Evolutionary conservation across 176 grass and related monocot species (phyloP).

Genomic region (Eleusine coracana): DNA sequence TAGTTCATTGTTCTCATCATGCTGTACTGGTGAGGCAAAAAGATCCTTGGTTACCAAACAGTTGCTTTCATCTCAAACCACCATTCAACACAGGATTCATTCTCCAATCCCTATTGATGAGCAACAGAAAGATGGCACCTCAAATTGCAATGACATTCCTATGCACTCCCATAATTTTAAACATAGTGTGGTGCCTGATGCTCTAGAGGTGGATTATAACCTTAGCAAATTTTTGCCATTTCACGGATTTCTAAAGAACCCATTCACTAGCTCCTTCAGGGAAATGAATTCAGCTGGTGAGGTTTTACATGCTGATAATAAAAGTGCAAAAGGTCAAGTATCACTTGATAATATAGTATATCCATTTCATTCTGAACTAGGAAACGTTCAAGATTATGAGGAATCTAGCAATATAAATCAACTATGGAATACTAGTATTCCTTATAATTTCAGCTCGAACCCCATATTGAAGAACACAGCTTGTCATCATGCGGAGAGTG

Average conservation of each 20-base stretch:
- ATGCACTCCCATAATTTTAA: constrained; percentile 34
- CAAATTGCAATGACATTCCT: constrained; percentile 33
- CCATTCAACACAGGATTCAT: constrained; percentile 36
- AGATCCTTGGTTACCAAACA: constrained; percentile 44
- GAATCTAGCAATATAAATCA: constrained; percentile 40
- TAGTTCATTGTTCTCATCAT: constrained; percentile 43
- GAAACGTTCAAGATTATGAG: constrained; percentile 36
- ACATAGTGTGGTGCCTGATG: constrained; percentile 35
- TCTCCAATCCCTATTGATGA: constrained; percentile 34
- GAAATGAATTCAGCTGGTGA: constrained; percentile 27
- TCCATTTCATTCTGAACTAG: constrained; percentile 43
- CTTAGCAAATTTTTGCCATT: constrained; percentile 62
- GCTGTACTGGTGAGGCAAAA: constrained; percentile 35
- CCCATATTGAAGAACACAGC: constrained; percentile 63
- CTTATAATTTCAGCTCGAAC: constrained; percentile 75
- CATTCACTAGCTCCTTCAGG: constrained; percentile 39
- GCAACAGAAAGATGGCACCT: constrained; percentile 37
- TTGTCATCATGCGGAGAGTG: constrained; percentile 37
- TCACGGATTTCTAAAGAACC: constrained; percentile 43
- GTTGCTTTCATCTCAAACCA: constrained; percentile 45
- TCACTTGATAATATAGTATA: constrained; percentile 36
- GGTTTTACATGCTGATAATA: constrained; percentile 26
- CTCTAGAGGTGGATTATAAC: constrained; percentile 46
- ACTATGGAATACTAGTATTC: constrained; percentile 43
- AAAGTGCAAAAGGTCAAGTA: constrained; percentile 44